Evolutionary conservation across 192 early-diverging fungal genomes (phyloP), one percentile per base, ranked within the genome.

Genomic region (Rhizoclosmatium globosum): DNA sequence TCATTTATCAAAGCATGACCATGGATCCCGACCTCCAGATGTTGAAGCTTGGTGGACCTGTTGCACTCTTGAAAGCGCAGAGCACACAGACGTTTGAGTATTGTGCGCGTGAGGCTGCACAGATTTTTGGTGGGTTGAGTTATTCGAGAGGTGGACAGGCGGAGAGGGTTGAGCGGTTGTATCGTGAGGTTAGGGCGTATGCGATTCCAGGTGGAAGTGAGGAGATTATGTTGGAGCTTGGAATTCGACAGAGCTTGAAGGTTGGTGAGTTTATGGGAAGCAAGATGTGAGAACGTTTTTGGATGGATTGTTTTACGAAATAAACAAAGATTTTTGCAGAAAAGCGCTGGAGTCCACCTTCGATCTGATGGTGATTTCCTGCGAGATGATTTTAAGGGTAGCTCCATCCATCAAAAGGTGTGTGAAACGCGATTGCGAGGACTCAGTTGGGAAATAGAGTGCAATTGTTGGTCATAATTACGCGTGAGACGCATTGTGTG

Each of bases 211-310:
- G 95, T 43, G 95, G 95, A 31, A 92, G 90, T 46, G 95, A 94
- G 83, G 94, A 96, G 71, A 96, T 95, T 79, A 96, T 96, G 94
- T 81, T 95, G 64, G 94, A 96, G 76, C 81, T 96, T 19, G 94
- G 94, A 57, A 88, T 95, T 48, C 82, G 94, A 66, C 94, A 96
- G 82, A 83, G 87, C 46, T 78, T 94, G 21, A 96, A 96, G 83
- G 93, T 94, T 45, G 90, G 86, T 31, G 87, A 93, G 72, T 83
- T 93, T n/a, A 84, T 87, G 83, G 92, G 92, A 21, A 90, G 81
- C 44, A 87, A 85, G 57, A 71, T 87, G 21, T 87, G 67, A 79
- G 13, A 13, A n/a, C 2, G 39, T n/a, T n/a, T n/a, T n/a, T n/a
- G n/a, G n/a, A n/a, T n/a, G n/a, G n/a, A n/a, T n/a, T n/a, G n/a